Evolutionary conservation across 495 filamentous ascomycete species (phyloP).

Genomic region (Penicillium desertorum): DNA sequence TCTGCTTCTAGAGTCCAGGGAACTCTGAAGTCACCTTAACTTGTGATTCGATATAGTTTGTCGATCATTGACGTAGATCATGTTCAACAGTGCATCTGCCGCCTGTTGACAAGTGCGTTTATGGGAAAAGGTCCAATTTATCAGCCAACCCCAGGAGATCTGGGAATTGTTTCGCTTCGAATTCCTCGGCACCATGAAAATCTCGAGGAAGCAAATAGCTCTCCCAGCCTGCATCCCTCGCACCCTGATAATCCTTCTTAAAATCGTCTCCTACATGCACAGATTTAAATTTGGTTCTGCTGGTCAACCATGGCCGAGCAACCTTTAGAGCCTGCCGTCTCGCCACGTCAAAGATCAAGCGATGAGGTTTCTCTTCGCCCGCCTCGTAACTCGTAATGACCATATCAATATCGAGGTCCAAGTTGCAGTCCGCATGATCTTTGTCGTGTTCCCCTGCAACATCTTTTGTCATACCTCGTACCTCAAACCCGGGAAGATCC

Average conservation of each 20-base stretch:
- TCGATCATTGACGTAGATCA: neutral
- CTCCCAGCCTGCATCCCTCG: slow-evolving; percentile 63
- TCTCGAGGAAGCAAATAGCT: slow-evolving; percentile 51
- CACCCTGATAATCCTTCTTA: slow-evolving; percentile 61
- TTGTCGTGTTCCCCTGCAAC: neutral
- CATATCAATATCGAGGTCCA: slow-evolving; percentile 58
- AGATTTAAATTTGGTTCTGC: slow-evolving; percentile 39
- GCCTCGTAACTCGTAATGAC: slow-evolving; percentile 72
- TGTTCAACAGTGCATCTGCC: neutral
- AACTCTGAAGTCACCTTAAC: neutral
- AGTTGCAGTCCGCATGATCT: neutral
- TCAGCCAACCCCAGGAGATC: slow-evolving; percentile 26
- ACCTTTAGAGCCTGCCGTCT: slow-evolving; percentile 39
- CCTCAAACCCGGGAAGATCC: slow-evolving; percentile 44
- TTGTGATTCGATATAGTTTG: neutral
- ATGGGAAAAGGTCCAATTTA: slow-evolving; percentile 9
- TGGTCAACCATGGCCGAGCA: neutral
- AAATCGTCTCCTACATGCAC: slow-evolving; percentile 70
- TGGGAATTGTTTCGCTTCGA: slow-evolving; percentile 19
- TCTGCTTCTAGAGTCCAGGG: neutral
- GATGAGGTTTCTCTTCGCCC: slow-evolving; percentile 65
- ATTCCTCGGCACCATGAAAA: neutral
- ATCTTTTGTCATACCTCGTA: slow-evolving; percentile 17
- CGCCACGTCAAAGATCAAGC: slow-evolving; percentile 63
- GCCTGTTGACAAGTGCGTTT: neutral